phyloP scores from a whole-genome alignment of 768 basidiomycete species.

The Galerina marginata region DNA sequence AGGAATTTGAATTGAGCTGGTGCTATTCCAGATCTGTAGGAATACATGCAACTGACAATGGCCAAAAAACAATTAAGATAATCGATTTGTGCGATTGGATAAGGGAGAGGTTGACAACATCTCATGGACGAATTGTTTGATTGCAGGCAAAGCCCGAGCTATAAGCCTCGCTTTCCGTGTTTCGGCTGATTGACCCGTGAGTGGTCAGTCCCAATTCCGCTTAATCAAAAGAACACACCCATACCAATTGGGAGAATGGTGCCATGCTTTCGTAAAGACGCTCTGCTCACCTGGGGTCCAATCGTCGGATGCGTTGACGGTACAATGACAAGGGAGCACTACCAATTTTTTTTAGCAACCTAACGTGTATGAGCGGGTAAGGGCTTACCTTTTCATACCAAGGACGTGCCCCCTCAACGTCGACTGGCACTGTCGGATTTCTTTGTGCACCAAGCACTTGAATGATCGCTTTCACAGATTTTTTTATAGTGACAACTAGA shows the following conservation, averaged over 20 bases:
- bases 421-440: conserved; percentile 58
- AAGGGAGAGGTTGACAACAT: conserved; percentile 18
- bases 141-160: conserved; percentile 64
- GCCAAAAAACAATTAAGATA: neutral
- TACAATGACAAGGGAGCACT: conserved; percentile 78
- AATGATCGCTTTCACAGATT: conserved; percentile 70
- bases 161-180: conserved; percentile 79
- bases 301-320: conserved; percentile 65
- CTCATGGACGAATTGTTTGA: conserved; percentile 60
- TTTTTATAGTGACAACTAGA: conserved; percentile 39
- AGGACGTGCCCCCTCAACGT: conserved; percentile 56
- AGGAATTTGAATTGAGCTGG: neutral
- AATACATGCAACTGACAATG: neutral
- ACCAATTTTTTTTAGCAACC: conserved; percentile 6
- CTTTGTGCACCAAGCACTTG: conserved; percentile 77
- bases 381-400: conserved; percentile 77
- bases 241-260: conserved; percentile 66
- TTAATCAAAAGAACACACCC: conserved; percentile 16
- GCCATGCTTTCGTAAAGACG: conserved; percentile 65
- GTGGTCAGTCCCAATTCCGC: neutral
- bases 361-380: neutral
- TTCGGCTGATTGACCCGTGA: conserved; percentile 52
- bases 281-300: conserved; percentile 44
- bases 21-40: neutral
- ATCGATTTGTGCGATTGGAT: conserved; percentile 23